Conservation (phyloP, 441 rosid species). For the Daphne laureola region DNA sequence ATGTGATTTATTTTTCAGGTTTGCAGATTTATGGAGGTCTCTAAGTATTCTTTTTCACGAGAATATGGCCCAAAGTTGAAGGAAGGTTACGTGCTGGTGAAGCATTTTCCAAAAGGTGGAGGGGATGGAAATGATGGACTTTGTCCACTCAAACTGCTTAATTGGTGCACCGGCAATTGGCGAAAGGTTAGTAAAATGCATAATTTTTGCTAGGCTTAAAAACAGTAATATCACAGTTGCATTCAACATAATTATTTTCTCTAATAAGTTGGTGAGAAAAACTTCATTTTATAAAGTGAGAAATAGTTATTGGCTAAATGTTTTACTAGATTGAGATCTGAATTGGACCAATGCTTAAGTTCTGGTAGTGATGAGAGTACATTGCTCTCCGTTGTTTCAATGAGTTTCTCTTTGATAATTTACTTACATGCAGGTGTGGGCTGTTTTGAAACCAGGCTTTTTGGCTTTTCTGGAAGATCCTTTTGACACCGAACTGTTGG, state of each 20-base stretch:
- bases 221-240: no score
- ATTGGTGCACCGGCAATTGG: conserved; percentile 46
- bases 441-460: conserved; percentile 71
- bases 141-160: conserved; percentile 31
- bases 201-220: no score
- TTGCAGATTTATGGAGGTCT: conserved; percentile 72
- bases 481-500: conserved; percentile 46
- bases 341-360: no score
- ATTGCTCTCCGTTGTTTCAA: neutral
- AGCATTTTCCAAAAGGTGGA: conserved; percentile 37
- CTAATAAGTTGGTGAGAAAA: no score
- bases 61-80: conserved; percentile 70
- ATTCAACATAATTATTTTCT: no score
- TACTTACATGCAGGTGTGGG: conserved; percentile 47
- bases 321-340: neutral
- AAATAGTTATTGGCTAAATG: no score
- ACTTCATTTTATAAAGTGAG: no score
- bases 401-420: neutral
- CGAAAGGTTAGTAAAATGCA: conserved; percentile 34
- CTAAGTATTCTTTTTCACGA: conserved; percentile 55
- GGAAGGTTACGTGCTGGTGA: conserved; percentile 67
- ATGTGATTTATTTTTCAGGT: conserved; percentile 29
- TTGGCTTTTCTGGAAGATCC: conserved; percentile 62
- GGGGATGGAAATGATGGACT: conserved; percentile 29
- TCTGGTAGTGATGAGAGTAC: neutral